Conservation (phyloP, 345 rosid genomes). For the Iberis pinnata region DNA sequence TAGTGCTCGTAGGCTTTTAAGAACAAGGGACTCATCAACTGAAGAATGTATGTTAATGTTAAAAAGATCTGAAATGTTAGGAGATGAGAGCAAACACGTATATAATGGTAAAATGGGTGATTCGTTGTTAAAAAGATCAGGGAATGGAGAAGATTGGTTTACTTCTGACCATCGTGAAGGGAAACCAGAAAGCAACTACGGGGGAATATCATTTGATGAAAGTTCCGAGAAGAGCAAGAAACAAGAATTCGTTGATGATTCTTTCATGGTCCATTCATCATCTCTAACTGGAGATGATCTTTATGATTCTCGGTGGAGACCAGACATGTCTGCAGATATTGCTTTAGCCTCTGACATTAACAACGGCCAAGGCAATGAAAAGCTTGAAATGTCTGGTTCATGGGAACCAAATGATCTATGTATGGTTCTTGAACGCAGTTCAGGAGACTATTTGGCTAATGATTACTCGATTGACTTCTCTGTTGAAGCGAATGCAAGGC, state of each 20-base stretch:
- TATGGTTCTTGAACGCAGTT: slow-evolving; percentile 54
- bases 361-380: slow-evolving; percentile 32
- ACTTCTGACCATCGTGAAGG: slow-evolving; percentile 30
- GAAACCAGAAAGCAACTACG: slow-evolving; percentile 32
- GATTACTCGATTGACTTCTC: slow-evolving; percentile 49
- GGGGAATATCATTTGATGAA: slow-evolving; percentile 37
- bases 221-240: slow-evolving; percentile 34
- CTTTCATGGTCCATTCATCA: slow-evolving; percentile 58
- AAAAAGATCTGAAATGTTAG: slow-evolving; percentile 39
- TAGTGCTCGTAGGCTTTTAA: slow-evolving; percentile 35
- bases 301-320: slow-evolving; percentile 49
- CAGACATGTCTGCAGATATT: slow-evolving; percentile 60
- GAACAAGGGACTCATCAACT: slow-evolving; percentile 38
- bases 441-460: slow-evolving; percentile 43
- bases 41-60: slow-evolving; percentile 45
- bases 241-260: slow-evolving; percentile 51
- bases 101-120: slow-evolving; percentile 30
- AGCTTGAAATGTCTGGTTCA: slow-evolving; percentile 23
- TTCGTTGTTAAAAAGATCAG: slow-evolving; percentile 38
- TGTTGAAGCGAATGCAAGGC: slow-evolving; percentile 41
- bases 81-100: slow-evolving; percentile 29
- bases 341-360: slow-evolving; percentile 32
- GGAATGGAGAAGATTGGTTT: slow-evolving; percentile 63
- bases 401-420: slow-evolving; percentile 58
- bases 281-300: slow-evolving; percentile 35